Evolutionary conservation across 768 basidiomycete species (phyloP).

Genomic region (Macrolepiota albuminosa): DNA sequence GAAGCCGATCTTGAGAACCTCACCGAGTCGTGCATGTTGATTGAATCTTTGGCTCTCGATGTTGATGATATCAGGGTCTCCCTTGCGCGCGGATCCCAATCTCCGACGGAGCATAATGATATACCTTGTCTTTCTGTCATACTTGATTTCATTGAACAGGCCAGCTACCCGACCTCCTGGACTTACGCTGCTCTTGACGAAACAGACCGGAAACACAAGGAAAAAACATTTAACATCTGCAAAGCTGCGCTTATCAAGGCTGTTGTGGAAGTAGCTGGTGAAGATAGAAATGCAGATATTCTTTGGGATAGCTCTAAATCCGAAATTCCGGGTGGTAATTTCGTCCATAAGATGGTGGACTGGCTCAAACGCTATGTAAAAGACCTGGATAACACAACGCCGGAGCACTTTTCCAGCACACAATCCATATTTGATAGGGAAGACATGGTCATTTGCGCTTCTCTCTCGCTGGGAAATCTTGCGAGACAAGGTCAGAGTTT

Average conservation of each 20-base stretch:
- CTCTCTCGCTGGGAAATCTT: slow-evolving; percentile 78
- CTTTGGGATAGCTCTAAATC: slow-evolving; percentile 67
- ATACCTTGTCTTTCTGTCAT: slow-evolving; percentile 58
- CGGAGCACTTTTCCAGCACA: slow-evolving; percentile 21
- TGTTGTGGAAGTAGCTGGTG: slow-evolving; percentile 81
- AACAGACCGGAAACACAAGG: slow-evolving; percentile 49
- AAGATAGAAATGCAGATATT: slow-evolving; percentile 71
- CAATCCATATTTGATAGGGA: slow-evolving; percentile 36
- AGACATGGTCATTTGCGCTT: slow-evolving; percentile 81
- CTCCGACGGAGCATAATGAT: slow-evolving; percentile 51
- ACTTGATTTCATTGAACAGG: slow-evolving; percentile 71
- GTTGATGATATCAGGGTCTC: slow-evolving; percentile 71
- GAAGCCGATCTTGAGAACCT: slow-evolving; percentile 68
- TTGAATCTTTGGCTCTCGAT: slow-evolving; percentile 77
- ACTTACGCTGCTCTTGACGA: slow-evolving; percentile 38
- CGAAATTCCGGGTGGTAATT: slow-evolving; percentile 57
- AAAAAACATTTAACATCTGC: slow-evolving; percentile 74
- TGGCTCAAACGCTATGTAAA: slow-evolving; percentile 66
- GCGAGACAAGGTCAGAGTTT: slow-evolving; percentile 61
- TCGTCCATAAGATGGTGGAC: slow-evolving; percentile 67
- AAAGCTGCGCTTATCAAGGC: slow-evolving; percentile 85
- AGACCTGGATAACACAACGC: slow-evolving; percentile 26
- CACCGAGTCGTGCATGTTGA: slow-evolving; percentile 67
- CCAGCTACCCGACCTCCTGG: slow-evolving; percentile 67
- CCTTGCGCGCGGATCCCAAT: slow-evolving; percentile 60